Evolutionary conservation across 2,329 filamentous ascomycete genomes (phyloP), one percentile per base, ranked within the genome.

Genomic region (Colletotrichum phormii): DNA sequence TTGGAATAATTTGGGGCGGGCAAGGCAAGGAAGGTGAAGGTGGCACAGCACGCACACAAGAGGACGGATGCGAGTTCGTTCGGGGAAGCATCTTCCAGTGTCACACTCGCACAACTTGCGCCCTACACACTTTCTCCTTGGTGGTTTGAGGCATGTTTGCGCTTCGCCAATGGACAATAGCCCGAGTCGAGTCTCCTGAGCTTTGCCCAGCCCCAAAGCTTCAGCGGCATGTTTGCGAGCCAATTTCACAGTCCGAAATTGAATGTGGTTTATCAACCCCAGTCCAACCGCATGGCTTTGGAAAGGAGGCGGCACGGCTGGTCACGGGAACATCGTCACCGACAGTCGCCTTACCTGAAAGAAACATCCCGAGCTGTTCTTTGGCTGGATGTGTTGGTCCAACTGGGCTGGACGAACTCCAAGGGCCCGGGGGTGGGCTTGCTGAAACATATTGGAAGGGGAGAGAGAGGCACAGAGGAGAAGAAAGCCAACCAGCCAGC

Each of bases 91-190:
- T 51, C n/a, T n/a, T 49, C 24, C 57, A 13, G 29, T 15, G 69
- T 53, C 29, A 53, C 69, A 35, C 53, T 35, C 51, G 26, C 66
- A 60, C 53, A 33, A 54, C 42, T 1, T 26, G 18, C 12, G 22
- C 54, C 31, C 33, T 49, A 15, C 37, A 18, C 13, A 42, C 37
- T 42, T 51, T 31, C 5, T 51, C 13, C 54, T 55, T 55, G 42
- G 53, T 53, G 11, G 9, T 54, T 70, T 33, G 22, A 54, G 46
- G 29, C 29, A 55, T 55, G 46, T 60, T 51, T 64, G 65, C 24
- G 53, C 9, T 33, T 46, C 42, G 70, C 60, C 42, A 54, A 54
- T 22, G 11, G 29, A 33, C 37, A 31, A 54, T n/a, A 18, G 22
- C 12, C 46, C n/a, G 42, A 33, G 11, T 15, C 9, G 13, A 15